A percentile compares a stretch with the other conserved stretches of the same genome.
phyloP scores from a whole-genome alignment of 1,139 yeast genomes.

The Saccharomycopsis crataegensis region DNA sequence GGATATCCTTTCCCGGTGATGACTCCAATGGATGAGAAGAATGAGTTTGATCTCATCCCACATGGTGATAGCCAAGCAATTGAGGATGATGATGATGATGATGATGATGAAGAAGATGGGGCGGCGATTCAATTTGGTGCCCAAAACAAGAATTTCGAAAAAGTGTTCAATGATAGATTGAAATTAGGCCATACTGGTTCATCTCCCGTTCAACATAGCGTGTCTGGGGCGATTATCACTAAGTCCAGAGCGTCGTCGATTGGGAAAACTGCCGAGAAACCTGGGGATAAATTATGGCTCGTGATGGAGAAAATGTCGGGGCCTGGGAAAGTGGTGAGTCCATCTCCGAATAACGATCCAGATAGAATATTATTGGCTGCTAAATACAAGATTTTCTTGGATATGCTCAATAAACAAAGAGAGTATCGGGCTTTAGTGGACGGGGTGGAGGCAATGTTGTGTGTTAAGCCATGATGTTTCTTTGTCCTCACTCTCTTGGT shows the following conservation, averaged over 20 bases:
- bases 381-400: constrained; percentile 79
- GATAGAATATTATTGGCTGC: constrained; percentile 66
- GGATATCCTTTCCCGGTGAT: constrained; percentile 51
- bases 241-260: constrained; percentile 21
- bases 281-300: constrained; percentile 69
- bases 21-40: constrained; percentile 43
- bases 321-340: constrained; percentile 70
- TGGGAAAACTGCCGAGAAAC: constrained; percentile 20
- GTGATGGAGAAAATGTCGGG: constrained; percentile 82
- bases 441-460: constrained; percentile 35
- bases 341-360: constrained; percentile 47
- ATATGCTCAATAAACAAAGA: constrained; percentile 77
- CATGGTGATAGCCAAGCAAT: constrained; percentile 9
- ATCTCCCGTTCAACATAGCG: neutral
- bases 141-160: constrained; percentile 34
- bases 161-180: constrained; percentile 15
- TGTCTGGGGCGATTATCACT: neutral
- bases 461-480: neutral
- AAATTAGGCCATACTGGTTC: neutral
- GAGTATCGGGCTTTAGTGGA: constrained; percentile 68
- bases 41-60: constrained; percentile 29
- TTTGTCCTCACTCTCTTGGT: too few relatives aligned
- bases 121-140: constrained; percentile 51
- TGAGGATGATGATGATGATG: constrained; percentile 30
- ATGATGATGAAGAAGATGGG: constrained; percentile 38